phyloP scores from a whole-genome alignment of 2,329 filamentous ascomycete species.

The Dichotomopilus funicola region DNA sequence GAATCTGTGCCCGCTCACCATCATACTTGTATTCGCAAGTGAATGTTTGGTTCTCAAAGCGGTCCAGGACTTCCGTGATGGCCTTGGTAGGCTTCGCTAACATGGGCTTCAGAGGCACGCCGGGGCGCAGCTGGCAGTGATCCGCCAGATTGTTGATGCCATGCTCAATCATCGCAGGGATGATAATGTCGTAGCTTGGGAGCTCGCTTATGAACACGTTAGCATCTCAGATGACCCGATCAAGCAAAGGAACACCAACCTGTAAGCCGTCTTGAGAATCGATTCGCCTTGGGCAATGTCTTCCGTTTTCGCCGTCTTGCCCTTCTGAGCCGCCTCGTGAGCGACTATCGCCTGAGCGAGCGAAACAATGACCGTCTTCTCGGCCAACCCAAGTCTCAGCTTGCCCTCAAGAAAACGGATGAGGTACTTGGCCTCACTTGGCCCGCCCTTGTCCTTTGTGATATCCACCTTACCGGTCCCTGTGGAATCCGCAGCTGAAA shows the following conservation, averaged over 20 bases:
- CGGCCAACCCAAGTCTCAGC: constrained; percentile 81
- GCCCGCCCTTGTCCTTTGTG: constrained; percentile 81
- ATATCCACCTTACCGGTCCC: constrained; percentile 76
- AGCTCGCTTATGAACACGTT: constrained; percentile 59
- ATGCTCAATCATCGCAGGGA: constrained; percentile 80
- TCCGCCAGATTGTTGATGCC: constrained; percentile 79
- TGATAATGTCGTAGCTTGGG: constrained; percentile 90
- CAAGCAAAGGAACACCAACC: constrained; percentile 39
- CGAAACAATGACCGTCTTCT: constrained; percentile 84
- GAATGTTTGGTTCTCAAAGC: constrained; percentile 91
- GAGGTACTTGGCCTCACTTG: constrained; percentile 91
- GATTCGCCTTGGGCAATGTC: constrained; percentile 79
- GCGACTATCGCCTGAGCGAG: constrained; percentile 81
- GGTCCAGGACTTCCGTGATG: constrained; percentile 93
- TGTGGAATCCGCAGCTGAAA: constrained; percentile 80
- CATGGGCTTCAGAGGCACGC: constrained; percentile 96
- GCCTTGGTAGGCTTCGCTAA: constrained; percentile 97
- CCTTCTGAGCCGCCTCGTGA: constrained; percentile 69
- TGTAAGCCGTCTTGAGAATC: constrained; percentile 85
- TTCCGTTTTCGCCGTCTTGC: constrained; percentile 63
- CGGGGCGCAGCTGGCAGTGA: constrained; percentile 84
- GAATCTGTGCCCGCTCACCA: constrained; percentile 95
- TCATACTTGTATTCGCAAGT: constrained; percentile 99
- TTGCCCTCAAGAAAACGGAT: constrained; percentile 93
- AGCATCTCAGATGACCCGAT: constrained; percentile 23